Evolutionary conservation across 2,329 filamentous ascomycete species (phyloP).

Genomic region (Diaporthe sp.): DNA sequence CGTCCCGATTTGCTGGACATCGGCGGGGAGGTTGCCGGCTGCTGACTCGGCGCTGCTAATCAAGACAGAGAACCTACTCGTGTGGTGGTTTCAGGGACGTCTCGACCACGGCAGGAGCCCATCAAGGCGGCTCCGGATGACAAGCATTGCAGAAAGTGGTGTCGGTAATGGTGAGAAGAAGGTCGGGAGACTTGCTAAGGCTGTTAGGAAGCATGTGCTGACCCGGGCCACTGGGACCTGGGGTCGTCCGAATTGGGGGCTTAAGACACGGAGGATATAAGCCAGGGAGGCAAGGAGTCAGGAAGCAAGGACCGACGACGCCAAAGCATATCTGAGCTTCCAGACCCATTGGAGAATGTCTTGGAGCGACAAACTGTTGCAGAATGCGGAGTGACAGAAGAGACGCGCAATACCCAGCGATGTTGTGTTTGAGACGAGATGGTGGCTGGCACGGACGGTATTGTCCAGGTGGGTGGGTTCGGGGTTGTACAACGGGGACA

Average conservation of each 20-base stretch:
- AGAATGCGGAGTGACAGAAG: not conserved
- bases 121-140: not conserved
- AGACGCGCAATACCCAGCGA: not conserved
- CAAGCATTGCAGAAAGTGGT: not conserved
- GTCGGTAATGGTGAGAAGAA: not conserved
- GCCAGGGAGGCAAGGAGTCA: not conserved
- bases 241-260: slow-evolving; percentile 8
- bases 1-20: not conserved
- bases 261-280: not conserved
- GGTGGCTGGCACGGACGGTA: not conserved
- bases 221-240: slow-evolving; percentile 3
- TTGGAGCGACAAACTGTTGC: not conserved
- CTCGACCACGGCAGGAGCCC: slow-evolving; percentile 4
- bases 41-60: slow-evolving; percentile 22
- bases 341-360: not conserved
- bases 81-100: slow-evolving; percentile 26
- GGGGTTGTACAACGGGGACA: not conserved
- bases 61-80: slow-evolving; percentile 5
- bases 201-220: not conserved
- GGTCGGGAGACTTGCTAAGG: not conserved
- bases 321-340: not conserved
- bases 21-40: not conserved
- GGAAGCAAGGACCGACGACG: not conserved
- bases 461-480: not conserved
- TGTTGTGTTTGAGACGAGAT: not conserved